Evolutionary conservation across 2,329 filamentous ascomycete genomes (phyloP).

Genomic region (Fusarium equiseti): DNA sequence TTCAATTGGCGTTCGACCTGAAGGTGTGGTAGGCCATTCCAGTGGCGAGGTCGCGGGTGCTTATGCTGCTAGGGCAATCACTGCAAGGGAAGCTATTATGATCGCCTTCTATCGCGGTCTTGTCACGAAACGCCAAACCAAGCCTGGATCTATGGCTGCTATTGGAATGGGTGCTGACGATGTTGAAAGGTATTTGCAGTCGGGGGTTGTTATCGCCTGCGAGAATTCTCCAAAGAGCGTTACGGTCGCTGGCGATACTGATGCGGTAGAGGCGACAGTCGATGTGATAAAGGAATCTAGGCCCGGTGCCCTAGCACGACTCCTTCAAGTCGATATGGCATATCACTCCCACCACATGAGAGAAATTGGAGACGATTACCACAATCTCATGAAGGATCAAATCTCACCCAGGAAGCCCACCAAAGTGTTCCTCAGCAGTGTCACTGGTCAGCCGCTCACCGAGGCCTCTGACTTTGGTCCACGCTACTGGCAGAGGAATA

Average conservation of each 20-base stretch:
- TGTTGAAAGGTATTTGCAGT: not conserved
- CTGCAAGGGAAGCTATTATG: not conserved
- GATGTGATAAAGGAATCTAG: not conserved
- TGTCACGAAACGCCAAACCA: not conserved
- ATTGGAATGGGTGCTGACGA: not conserved
- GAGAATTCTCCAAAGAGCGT: constrained; percentile 8
- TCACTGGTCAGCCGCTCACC: not conserved
- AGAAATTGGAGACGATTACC: not conserved
- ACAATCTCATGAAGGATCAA: not conserved
- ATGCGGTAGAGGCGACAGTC: not conserved
- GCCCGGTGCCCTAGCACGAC: not conserved
- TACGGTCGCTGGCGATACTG: constrained; percentile 5
- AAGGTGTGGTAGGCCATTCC: constrained; percentile 4
- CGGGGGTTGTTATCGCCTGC: constrained; percentile 1
- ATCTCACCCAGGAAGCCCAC: not conserved
- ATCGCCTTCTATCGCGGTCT: constrained; percentile 3
- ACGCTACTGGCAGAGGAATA: not conserved
- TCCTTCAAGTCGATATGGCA: constrained; percentile 3
- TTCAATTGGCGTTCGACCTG: not conserved
- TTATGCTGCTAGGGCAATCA: not conserved
- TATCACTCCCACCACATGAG: constrained; percentile 14
- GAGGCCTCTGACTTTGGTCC: not conserved
- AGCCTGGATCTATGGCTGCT: constrained; percentile 6
- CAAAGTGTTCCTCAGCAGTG: constrained; percentile 4
- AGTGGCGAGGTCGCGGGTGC: constrained; percentile 4